phyloP scores from a whole-genome alignment of 1,139 yeast genomes.

The Sugiyamaella castrensis region DNA sequence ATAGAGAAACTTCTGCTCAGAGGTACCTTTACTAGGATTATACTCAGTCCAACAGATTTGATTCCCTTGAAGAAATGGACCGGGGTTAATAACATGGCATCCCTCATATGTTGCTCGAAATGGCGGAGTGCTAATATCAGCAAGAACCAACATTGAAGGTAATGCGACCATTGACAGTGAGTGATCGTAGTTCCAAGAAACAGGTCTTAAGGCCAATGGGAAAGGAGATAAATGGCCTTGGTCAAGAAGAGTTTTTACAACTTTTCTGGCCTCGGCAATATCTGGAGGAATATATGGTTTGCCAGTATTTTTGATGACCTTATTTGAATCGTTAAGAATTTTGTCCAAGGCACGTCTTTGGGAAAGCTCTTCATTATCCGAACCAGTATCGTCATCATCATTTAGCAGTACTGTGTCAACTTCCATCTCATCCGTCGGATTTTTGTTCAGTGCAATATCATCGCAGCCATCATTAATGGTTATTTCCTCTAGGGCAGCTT shows the following conservation, averaged over 20 bases:
- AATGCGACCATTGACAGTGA: conserved; percentile 70
- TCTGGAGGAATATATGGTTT: conserved; percentile 35
- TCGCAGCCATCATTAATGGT: background rate
- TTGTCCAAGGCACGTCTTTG: conserved; percentile 24
- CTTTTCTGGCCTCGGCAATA: conserved; percentile 64
- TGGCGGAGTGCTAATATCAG: conserved; percentile 66
- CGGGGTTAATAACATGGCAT: conserved; percentile 74
- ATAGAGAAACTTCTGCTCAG: conserved; percentile 24
- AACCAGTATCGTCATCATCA: conserved; percentile 21
- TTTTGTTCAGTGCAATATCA: background rate
- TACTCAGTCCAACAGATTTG: conserved; percentile 70
- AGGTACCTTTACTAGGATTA: conserved; percentile 42
- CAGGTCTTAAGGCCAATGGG: conserved; percentile 54
- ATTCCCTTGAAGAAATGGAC: conserved; percentile 48
- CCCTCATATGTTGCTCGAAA: conserved; percentile 80
- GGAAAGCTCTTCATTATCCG: conserved; percentile 21
- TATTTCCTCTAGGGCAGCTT: conserved; percentile 5
- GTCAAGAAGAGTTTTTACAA: conserved; percentile 76
- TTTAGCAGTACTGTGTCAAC: background rate
- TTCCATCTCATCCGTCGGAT: conserved; percentile 14
- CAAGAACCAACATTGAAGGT: conserved; percentile 54
- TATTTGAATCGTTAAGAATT: conserved; percentile 22
- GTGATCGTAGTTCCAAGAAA: conserved; percentile 68
- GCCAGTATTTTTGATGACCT: conserved; percentile 14
- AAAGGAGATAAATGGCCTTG: conserved; percentile 90